Base-by-base conservation (phyloP, 106 monocot genomes). In the Apostasia ramifera region DNA sequence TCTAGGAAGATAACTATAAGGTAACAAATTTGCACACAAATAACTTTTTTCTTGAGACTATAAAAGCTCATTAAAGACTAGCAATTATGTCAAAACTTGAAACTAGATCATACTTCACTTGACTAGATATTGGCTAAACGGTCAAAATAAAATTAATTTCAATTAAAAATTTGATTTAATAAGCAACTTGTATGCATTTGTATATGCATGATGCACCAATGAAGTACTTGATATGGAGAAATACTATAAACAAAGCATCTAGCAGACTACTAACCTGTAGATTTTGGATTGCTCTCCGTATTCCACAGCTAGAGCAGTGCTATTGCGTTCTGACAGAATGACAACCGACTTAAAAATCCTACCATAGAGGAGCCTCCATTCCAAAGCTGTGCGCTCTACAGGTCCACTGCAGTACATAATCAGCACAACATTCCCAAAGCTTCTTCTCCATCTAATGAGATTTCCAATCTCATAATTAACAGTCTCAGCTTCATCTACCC, bases 321-420 rank as follows among this genome's bases (percentile, higher is more conserved):
- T 82, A 66, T 64, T 82, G 47, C 73, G 75, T 45, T 94, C 87
- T 48, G 94, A 81, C 7, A 94, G 72, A 66, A 94, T 87, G 51
- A 94, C 57, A 8, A 94, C 94, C n/a, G 94, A 90, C 68, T 90
- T 94, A 71, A 94, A 94, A 57, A 94, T 81, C 68, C 94, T 61
- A 39, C 94, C 94, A 77, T 94, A 90, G 12, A 94, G 82, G 79
- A 94, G 63, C 57, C 94, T 84, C 94, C 94, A 94, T 70, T 90
- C 94, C 1, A 94, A 79, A 9, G 89, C 84, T 6, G 93, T 89
- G n/a, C 86, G 81, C 65, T 94, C 86, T 2, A 78, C 79, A 40
- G 78, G 66, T 4, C 76, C 81, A 67, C 71, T 82, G 69, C 83
- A 84, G 47, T 79, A 77, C 86, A 94, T 78, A 53, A 94, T 58